phyloP scores from a whole-genome alignment of 192 early-diverging fungal species.

The Coemansia sp. region DNA sequence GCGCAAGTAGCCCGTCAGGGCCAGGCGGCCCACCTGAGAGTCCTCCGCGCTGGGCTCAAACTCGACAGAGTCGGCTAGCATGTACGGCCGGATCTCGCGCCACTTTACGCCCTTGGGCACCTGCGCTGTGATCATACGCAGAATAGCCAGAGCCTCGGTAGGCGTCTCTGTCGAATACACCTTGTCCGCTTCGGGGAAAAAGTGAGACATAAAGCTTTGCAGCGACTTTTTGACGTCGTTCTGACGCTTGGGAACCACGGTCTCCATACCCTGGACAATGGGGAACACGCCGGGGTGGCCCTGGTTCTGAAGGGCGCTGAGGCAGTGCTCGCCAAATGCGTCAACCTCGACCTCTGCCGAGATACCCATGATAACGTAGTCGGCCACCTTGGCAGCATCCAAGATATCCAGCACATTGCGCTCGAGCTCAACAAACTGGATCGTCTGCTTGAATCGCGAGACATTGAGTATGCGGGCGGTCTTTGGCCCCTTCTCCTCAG shows the following conservation, averaged over 20 bases:
- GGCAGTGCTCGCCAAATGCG: constrained; percentile 80
- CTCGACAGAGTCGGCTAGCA: constrained; percentile 75
- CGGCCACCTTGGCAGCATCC: constrained; percentile 88
- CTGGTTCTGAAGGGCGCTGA: constrained; percentile 84
- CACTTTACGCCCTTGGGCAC: constrained; percentile 76
- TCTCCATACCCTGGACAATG: constrained; percentile 71
- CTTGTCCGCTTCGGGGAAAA: constrained; percentile 82
- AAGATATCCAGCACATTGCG: constrained; percentile 84
- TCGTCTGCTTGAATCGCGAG: constrained; percentile 85
- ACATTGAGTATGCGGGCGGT: constrained; percentile 47
- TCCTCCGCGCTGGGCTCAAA: constrained; percentile 61
- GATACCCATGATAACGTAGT: constrained; percentile 83
- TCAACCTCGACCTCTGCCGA: constrained; percentile 92
- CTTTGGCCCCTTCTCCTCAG: constrained; percentile 19
- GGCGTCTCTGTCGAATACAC: constrained; percentile 62
- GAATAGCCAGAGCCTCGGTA: constrained; percentile 61
- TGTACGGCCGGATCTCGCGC: constrained; percentile 85
- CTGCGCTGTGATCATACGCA: constrained; percentile 77
- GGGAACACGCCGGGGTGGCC: constrained; percentile 77
- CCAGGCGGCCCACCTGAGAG: constrained; percentile 59
- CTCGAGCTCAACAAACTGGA: constrained; percentile 75
- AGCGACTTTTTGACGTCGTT: constrained; percentile 83
- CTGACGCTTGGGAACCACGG: constrained; percentile 60
- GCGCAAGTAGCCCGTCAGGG: constrained; percentile 83
- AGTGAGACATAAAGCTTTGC: constrained; percentile 76